Conservation (phyloP, 495 filamentous ascomycete genomes). For the Penicillium ochrochloron region DNA sequence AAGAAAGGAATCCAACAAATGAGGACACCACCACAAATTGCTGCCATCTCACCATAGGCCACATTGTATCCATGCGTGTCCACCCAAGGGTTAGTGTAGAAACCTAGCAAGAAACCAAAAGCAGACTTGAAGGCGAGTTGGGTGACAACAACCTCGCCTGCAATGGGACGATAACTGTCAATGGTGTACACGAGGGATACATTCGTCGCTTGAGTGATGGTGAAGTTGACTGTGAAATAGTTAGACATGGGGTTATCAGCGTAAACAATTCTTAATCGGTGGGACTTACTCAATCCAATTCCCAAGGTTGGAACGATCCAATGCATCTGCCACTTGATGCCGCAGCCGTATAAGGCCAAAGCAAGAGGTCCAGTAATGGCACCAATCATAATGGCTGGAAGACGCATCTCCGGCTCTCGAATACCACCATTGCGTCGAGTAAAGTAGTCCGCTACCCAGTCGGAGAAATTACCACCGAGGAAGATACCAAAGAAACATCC, state of each 20-base stretch:
- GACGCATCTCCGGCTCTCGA: conserved; percentile 60
- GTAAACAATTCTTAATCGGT: neutral
- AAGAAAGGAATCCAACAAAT: conserved; percentile 49
- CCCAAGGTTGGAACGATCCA: conserved; percentile 61
- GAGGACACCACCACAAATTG: conserved; percentile 48
- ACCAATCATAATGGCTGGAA: conserved; percentile 50
- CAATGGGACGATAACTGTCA: conserved; percentile 59
- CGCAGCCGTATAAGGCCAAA: conserved; percentile 56
- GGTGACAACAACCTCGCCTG: conserved; percentile 56
- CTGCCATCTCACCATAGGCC: conserved; percentile 59
- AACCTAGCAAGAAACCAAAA: conserved; percentile 62
- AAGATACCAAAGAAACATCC: conserved; percentile 53
- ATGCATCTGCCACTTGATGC: conserved; percentile 52
- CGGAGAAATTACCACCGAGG: conserved; percentile 54
- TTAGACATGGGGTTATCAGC: neutral
- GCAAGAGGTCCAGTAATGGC: conserved; percentile 50
- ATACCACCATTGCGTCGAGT: conserved; percentile 57
- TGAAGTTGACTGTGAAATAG: conserved; percentile 46
- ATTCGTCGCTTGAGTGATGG: conserved; percentile 54
- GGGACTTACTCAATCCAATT: conserved; percentile 40
- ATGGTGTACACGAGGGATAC: conserved; percentile 59
- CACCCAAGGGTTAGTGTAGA: conserved; percentile 65
- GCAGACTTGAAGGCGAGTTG: conserved; percentile 59
- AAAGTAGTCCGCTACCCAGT: conserved; percentile 54
- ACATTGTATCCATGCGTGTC: conserved; percentile 51